These are phyloP conservation scores for Vanderwaltozyma tropicalis DNA, from an alignment of 805 yeast species.

Conservation along the genomic window DNA sequence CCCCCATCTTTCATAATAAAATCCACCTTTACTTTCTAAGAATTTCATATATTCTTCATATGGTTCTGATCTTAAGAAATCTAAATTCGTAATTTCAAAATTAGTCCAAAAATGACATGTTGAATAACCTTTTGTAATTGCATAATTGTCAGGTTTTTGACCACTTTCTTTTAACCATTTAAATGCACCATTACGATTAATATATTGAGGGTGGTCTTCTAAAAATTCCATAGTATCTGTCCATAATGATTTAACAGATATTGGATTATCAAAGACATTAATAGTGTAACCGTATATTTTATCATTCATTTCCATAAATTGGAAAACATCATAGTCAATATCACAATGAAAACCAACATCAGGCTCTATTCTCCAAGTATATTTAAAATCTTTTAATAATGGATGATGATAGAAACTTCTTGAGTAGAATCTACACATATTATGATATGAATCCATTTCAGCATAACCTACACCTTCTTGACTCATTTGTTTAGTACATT, in stretches of 20 bases:
- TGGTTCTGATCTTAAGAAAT: slow-evolving; percentile 61
- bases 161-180: slow-evolving; percentile 52
- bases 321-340: slow-evolving; percentile 67
- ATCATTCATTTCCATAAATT: slow-evolving; percentile 53
- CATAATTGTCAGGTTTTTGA: slow-evolving; percentile 40
- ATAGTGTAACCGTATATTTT: slow-evolving; percentile 69
- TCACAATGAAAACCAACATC: slow-evolving; percentile 55
- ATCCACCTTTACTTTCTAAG: slow-evolving; percentile 64
- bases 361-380: slow-evolving; percentile 81
- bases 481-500: slow-evolving; percentile 33
- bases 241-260: slow-evolving; percentile 56
- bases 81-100: slow-evolving; percentile 79
- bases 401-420: slow-evolving; percentile 56
- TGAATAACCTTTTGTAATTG: slow-evolving; percentile 37
- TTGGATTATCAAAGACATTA: slow-evolving; percentile 59
- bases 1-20: slow-evolving; percentile 89
- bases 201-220: slow-evolving; percentile 43
- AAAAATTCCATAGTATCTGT: slow-evolving; percentile 55
- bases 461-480: slow-evolving; percentile 51
- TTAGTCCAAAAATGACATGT: slow-evolving; percentile 87
- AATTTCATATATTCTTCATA: slow-evolving; percentile 53
- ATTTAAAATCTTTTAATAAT: slow-evolving; percentile 47
- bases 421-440: slow-evolving; percentile 77
- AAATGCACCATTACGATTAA: slow-evolving; percentile 49
- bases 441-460: slow-evolving; percentile 52